phyloP scores from a whole-genome alignment of 177 flowering plant genomes.

The Vitis hybrid region DNA sequence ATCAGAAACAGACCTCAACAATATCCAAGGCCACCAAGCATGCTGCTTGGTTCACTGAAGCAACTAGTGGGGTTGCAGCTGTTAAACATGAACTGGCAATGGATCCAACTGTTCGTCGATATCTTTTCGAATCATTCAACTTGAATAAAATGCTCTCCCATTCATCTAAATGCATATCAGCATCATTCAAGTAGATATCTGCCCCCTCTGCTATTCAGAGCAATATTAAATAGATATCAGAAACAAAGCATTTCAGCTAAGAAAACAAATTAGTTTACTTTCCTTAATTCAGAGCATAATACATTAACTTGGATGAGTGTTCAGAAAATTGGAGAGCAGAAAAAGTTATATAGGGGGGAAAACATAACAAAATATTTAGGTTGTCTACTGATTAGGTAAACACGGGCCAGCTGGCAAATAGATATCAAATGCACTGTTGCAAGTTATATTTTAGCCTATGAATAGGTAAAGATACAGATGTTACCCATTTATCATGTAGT shows the following conservation, averaged over 20 bases:
- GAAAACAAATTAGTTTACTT: background rate
- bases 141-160: slow-evolving; percentile 63
- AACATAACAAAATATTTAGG: too few relatives aligned
- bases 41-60: slow-evolving; percentile 55
- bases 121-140: slow-evolving; percentile 66
- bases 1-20: slow-evolving; percentile 58
- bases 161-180: slow-evolving; percentile 31
- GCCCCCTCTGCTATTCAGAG: slow-evolving; percentile 16
- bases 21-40: slow-evolving; percentile 75
- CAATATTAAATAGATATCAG: background rate
- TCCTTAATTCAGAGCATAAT: background rate
- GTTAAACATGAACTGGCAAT: slow-evolving; percentile 70
- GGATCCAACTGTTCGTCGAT: slow-evolving; percentile 75
- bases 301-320: too few relatives aligned
- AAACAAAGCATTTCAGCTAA: background rate
- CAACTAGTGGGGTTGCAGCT: slow-evolving; percentile 73
- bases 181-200: slow-evolving; percentile 11
- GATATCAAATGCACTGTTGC: too few relatives aligned
- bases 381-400: too few relatives aligned
- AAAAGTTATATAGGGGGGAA: too few relatives aligned
- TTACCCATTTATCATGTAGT: too few relatives aligned
- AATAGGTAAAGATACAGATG: too few relatives aligned
- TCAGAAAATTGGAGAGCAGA: too few relatives aligned
- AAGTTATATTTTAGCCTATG: too few relatives aligned
- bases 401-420: too few relatives aligned